These are phyloP conservation scores for Candida labiduridarum DNA, from an alignment of 1,139 yeast genomes.

Conservation along the genomic window DNA sequence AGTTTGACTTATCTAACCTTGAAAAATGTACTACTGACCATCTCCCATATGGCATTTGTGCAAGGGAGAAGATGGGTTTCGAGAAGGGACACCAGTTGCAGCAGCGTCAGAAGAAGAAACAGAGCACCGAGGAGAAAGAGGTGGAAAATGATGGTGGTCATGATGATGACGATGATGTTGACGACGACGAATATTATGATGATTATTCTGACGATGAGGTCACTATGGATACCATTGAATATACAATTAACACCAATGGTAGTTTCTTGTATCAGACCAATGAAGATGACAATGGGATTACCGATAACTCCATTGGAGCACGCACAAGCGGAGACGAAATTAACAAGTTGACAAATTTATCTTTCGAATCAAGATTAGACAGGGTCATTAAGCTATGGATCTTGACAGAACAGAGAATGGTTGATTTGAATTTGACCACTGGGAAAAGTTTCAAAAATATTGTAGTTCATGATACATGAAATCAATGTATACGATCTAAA, in stretches of 20 bases:
- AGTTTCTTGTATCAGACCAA: background rate
- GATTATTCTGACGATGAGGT: conserved; percentile 13
- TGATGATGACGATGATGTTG: conserved; percentile 6
- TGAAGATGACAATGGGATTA: background rate
- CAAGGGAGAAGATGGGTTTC: background rate
- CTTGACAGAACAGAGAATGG: conserved; percentile 57
- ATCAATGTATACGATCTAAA: conserved; percentile 4
- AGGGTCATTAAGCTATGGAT: conserved; percentile 61
- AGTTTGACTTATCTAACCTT: conserved; percentile 20
- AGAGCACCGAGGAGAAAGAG: background rate
- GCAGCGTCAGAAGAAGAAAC: background rate
- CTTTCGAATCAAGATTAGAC: conserved; percentile 52
- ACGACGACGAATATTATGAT: conserved; percentile 13
- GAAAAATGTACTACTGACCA: conserved; percentile 8
- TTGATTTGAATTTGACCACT: conserved; percentile 37
- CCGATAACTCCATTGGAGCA: conserved; percentile 1
- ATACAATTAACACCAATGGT: conserved; percentile 11
- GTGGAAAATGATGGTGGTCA: no score
- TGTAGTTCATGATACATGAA: background rate
- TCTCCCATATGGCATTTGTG: background rate
- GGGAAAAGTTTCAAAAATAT: conserved; percentile 24
- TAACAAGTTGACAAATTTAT: conserved; percentile 26
- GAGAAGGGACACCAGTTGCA: background rate
- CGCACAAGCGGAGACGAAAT: conserved; percentile 29
- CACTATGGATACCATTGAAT: conserved; percentile 12